These are phyloP conservation scores for Cryptosporidium tyzzeri DNA, from an alignment of 169 alveolate genomes.

Conservation along the genomic window DNA sequence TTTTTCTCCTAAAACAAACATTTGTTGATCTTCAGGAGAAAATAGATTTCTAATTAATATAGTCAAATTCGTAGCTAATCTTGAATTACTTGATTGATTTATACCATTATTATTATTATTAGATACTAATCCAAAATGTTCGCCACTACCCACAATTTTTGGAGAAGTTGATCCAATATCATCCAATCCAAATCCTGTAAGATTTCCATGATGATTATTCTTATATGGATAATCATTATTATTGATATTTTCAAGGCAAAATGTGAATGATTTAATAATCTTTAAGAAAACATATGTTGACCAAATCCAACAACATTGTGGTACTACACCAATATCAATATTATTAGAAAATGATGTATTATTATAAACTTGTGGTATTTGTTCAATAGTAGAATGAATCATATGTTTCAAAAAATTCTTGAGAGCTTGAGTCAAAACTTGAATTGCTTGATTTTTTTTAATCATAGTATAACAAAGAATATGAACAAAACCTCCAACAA, in stretches of 20 bases:
- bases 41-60: constrained; percentile 5
- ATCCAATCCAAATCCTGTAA: background rate
- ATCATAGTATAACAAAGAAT: constrained; percentile 59
- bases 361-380: constrained; percentile 16
- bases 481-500: constrained; percentile 55
- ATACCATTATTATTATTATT: background rate
- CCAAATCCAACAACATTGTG: constrained; percentile 72
- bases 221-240: too few relatives aligned
- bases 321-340: constrained; percentile 13
- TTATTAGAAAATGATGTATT: constrained; percentile 3
- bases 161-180: background rate
- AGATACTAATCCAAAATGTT: background rate
- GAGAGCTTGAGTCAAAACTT: constrained; percentile 13
- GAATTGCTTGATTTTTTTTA: constrained; percentile 4
- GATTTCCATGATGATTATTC: background rate
- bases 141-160: background rate
- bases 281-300: constrained; percentile 44
- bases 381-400: constrained; percentile 23
- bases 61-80: background rate
- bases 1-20: constrained; percentile 27
- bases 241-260: constrained; percentile 15
- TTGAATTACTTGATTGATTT: background rate
- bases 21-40: constrained; percentile 7
- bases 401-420: constrained; percentile 26
- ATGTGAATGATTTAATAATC: constrained; percentile 43